phyloP scores from a whole-genome alignment of 176 grass and related monocot species.

The Zoysia japonica region DNA sequence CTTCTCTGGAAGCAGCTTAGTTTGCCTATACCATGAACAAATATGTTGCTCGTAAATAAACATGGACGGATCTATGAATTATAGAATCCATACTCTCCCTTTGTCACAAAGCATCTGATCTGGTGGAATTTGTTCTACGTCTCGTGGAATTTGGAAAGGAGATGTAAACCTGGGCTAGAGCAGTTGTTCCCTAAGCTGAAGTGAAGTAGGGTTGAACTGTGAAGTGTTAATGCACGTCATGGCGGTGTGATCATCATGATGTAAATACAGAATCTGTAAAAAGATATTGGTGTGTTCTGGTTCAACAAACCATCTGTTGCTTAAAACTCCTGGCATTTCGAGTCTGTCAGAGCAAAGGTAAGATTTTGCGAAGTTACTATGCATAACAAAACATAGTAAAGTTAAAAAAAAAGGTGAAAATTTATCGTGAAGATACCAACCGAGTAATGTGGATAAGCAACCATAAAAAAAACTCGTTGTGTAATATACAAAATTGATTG shows the following conservation, averaged over 20 bases:
- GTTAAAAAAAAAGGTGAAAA: too few relatives aligned
- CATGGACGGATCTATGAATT: conserved; percentile 14
- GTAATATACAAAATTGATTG: too few relatives aligned
- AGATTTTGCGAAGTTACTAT: neutral
- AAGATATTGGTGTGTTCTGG: neutral
- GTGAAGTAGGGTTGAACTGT: too few relatives aligned
- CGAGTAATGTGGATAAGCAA: too few relatives aligned
- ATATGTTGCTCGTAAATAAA: conserved; percentile 34
- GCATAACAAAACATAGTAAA: neutral
- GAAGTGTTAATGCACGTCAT: neutral
- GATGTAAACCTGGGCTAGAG: neutral
- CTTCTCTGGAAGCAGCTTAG: conserved; percentile 61
- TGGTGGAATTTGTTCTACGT: neutral
- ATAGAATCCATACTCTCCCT: neutral
- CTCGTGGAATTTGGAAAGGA: neutral
- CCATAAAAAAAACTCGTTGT: too few relatives aligned
- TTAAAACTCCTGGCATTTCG: neutral
- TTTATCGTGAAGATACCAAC: too few relatives aligned
- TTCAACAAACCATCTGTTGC: neutral
- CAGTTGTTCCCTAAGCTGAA: neutral
- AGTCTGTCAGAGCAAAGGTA: neutral
- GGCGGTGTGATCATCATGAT: conserved; percentile 14
- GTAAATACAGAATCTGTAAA: neutral
- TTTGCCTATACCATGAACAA: conserved; percentile 41
- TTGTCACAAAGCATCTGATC: neutral